Percentiles rank a stretch among this genome's conserved stretches.
Evolutionary conservation across 768 basidiomycete species (phyloP).

Genomic region (Boletus edulis): DNA sequence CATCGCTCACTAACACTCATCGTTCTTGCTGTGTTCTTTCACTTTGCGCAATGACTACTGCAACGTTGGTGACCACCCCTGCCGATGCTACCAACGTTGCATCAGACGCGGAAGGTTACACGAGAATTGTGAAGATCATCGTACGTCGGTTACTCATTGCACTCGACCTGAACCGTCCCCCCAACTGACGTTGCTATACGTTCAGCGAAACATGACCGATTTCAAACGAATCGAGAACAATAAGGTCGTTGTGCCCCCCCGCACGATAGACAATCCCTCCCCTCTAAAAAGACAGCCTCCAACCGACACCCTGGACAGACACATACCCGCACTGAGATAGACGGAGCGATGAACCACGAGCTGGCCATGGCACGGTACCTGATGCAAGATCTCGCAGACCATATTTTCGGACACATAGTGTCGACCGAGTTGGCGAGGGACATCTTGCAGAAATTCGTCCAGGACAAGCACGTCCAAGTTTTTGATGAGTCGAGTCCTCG

Average conservation of each 20-base stretch:
- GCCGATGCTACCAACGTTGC: neutral
- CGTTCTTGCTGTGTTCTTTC: neutral
- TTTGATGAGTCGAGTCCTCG: neutral
- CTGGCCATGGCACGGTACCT: conserved; percentile 6
- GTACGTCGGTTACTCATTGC: neutral
- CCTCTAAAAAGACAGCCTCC: neutral
- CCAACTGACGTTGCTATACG: neutral
- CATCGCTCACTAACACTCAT: neutral
- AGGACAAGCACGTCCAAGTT: neutral
- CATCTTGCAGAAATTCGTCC: neutral
- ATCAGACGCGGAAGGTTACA: neutral
- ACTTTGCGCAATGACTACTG: neutral
- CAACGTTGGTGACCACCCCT: neutral
- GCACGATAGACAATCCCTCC: neutral
- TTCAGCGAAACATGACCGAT: neutral
- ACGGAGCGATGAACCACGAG: conserved; percentile 2
- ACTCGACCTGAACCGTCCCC: neutral
- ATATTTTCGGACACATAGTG: neutral
- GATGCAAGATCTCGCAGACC: conserved; percentile 13
- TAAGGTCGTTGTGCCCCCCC: neutral
- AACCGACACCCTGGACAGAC: conserved; percentile 2
- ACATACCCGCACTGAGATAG: neutral
- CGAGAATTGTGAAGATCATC: neutral
- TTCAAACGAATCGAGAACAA: neutral
- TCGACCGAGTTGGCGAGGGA: conserved; percentile 1